Evolutionary conservation across 2,329 filamentous ascomycete genomes (phyloP).

Genomic region (Talaromyces rugulosus): DNA sequence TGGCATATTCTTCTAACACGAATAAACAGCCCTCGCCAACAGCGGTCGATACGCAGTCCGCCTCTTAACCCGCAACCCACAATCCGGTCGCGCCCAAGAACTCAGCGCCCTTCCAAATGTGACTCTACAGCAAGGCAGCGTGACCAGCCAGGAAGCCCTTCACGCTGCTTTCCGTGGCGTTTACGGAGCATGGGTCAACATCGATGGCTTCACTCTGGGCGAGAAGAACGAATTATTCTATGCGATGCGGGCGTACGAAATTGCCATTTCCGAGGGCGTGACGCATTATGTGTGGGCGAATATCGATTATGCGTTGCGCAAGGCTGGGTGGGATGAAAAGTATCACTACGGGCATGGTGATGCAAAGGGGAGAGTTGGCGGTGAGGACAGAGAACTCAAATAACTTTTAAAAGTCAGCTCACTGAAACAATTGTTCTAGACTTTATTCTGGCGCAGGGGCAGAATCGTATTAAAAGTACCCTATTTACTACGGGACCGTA

Average conservation of each 20-base stretch:
- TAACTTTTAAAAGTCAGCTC: neutral
- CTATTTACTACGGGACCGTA: conserved; percentile 45
- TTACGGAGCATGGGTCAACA: conserved; percentile 50
- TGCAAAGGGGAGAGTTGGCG: conserved; percentile 9
- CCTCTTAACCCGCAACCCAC: conserved; percentile 46
- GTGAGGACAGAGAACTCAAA: neutral
- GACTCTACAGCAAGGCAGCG: conserved; percentile 46
- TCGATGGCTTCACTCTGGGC: conserved; percentile 47
- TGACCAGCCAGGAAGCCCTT: conserved; percentile 42
- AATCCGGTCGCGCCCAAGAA: conserved; percentile 38
- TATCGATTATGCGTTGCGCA: conserved; percentile 9
- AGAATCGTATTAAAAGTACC: conserved; percentile 14
- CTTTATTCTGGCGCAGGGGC: conserved; percentile 9
- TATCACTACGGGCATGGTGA: conserved; percentile 11
- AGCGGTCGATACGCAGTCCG: conserved; percentile 41
- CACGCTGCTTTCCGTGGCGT: conserved; percentile 42
- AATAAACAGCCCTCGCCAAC: conserved; percentile 2
- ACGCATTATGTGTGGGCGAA: conserved; percentile 41
- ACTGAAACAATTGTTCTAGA: neutral
- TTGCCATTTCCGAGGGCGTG: conserved; percentile 38
- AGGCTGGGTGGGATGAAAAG: conserved; percentile 10
- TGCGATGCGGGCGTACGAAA: conserved; percentile 40
- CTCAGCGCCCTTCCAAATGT: conserved; percentile 44
- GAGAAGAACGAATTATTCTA: conserved; percentile 31
- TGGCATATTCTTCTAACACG: neutral